Conservation (phyloP, 2,329 filamentous ascomycete genomes). For the Massarina eburnea region DNA sequence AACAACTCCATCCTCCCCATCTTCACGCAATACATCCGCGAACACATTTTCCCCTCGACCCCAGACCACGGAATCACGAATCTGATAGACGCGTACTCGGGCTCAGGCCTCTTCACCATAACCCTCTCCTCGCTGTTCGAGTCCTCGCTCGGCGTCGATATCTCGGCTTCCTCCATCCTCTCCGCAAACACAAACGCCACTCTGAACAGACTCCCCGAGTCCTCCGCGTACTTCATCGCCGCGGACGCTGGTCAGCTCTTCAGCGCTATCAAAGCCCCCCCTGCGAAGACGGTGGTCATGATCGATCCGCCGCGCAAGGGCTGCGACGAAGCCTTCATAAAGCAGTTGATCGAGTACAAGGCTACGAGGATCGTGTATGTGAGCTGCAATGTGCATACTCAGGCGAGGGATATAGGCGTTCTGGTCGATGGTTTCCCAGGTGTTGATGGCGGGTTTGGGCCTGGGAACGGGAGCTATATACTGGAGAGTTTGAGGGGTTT, state of each 20-base stretch:
- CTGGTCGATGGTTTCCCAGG: conserved; percentile 70
- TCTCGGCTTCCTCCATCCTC: conserved; percentile 74
- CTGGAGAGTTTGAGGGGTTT: conserved; percentile 92
- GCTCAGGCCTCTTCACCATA: conserved; percentile 95
- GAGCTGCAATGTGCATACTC: conserved; percentile 96
- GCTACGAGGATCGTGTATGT: conserved; percentile 87
- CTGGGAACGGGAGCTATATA: conserved; percentile 61
- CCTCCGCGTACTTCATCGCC: conserved; percentile 80
- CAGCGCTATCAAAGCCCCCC: conserved; percentile 69
- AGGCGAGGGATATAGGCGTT: conserved; percentile 88
- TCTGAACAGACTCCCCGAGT: conserved; percentile 68
- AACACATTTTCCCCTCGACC: conserved; percentile 65
- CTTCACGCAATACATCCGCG: conserved; percentile 85
- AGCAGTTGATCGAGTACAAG: conserved; percentile 75
- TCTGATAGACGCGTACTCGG: conserved; percentile 96
- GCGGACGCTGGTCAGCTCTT: conserved; percentile 87
- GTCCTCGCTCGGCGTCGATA: conserved; percentile 86
- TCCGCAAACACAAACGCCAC: conserved; percentile 77
- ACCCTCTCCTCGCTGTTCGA: conserved; percentile 81
- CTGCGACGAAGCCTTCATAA: conserved; percentile 81
- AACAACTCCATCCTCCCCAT: conserved; percentile 94
- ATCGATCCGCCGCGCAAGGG: conserved; percentile 97
- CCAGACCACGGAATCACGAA: conserved; percentile 63
- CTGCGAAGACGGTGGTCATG: conserved; percentile 86
- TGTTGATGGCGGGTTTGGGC: conserved; percentile 37